Percentiles rank a stretch among this genome's conserved stretches.
These are phyloP conservation scores for Pterocarpus macrocarpus DNA, from an alignment of 306 rosid species.

Conservation along the genomic window DNA sequence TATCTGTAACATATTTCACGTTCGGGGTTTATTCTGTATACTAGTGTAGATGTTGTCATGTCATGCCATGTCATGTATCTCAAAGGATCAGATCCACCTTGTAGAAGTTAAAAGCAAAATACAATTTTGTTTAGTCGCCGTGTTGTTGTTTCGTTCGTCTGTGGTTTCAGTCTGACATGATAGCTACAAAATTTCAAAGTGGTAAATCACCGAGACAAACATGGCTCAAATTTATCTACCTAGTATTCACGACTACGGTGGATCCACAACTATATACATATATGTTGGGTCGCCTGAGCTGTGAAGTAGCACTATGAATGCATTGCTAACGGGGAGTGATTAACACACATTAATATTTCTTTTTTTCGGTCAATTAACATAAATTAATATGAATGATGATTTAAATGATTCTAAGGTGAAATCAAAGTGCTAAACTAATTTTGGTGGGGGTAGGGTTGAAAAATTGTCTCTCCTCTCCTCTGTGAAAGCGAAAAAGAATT, in stretches of 20 bases:
- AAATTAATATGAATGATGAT: no score
- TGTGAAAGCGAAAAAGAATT: no score
- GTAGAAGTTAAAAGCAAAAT: slow-evolving; percentile 33
- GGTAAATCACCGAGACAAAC: background rate
- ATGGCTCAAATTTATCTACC: background rate
- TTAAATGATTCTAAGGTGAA: no score
- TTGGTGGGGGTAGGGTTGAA: no score
- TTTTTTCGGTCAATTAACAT: background rate
- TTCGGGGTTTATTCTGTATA: slow-evolving; percentile 55
- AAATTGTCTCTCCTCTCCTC: no score
- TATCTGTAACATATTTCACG: slow-evolving; percentile 49
- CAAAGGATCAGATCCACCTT: slow-evolving; percentile 35
- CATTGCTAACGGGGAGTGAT: background rate
- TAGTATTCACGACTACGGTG: background rate
- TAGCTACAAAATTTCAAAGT: background rate
- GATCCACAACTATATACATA: background rate
- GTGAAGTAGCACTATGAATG: background rate
- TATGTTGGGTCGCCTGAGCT: no score
- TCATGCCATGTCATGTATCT: slow-evolving; percentile 32
- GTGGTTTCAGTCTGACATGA: background rate
- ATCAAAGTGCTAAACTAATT: no score
- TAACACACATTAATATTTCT: no score
- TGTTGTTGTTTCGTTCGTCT: background rate
- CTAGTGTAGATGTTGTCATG: slow-evolving; percentile 48
- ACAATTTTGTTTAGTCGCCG: slow-evolving; percentile 36